Evolutionary conservation across 2,329 filamentous ascomycete genomes (phyloP).

Genomic region (Drechslerella stenobrocha): DNA sequence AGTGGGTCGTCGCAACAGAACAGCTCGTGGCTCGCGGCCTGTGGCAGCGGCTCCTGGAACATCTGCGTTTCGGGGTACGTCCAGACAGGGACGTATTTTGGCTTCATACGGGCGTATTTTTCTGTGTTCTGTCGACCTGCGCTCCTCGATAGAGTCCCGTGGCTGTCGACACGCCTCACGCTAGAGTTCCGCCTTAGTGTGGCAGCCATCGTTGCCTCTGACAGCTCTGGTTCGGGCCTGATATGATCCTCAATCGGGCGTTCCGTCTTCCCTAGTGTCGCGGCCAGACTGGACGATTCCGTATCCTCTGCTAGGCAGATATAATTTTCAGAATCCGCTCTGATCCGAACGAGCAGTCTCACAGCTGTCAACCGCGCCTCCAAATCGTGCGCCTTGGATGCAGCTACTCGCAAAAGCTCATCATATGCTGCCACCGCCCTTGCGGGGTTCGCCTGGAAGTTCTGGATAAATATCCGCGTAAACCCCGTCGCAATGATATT

Average conservation of each 20-base stretch:
- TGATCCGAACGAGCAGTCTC: conserved; percentile 77
- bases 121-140: conserved; percentile 54
- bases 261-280: conserved; percentile 68
- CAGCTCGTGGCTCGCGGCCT: conserved; percentile 60
- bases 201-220: conserved; percentile 37
- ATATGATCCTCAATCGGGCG: conserved; percentile 58
- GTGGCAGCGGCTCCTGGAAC: conserved; percentile 62
- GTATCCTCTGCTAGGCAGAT: conserved; percentile 71
- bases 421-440: conserved; percentile 69
- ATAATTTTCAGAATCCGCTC: conserved; percentile 77
- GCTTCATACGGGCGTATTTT: conserved; percentile 55
- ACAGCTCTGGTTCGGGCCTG: conserved; percentile 43
- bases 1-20: conserved; percentile 58
- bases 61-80: conserved; percentile 62
- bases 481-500: conserved; percentile 73
- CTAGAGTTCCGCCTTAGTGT: conserved; percentile 32
- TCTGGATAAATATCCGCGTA: conserved; percentile 74
- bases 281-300: conserved; percentile 73
- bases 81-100: conserved; percentile 60
- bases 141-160: conserved; percentile 50
- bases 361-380: conserved; percentile 74
- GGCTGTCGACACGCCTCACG: conserved; percentile 43
- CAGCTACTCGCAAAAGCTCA: conserved; percentile 67
- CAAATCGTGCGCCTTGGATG: conserved; percentile 64
- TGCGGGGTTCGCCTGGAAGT: conserved; percentile 67